phyloP scores from a whole-genome alignment of 345 rosid genomes.

The Boechera retrofracta region DNA sequence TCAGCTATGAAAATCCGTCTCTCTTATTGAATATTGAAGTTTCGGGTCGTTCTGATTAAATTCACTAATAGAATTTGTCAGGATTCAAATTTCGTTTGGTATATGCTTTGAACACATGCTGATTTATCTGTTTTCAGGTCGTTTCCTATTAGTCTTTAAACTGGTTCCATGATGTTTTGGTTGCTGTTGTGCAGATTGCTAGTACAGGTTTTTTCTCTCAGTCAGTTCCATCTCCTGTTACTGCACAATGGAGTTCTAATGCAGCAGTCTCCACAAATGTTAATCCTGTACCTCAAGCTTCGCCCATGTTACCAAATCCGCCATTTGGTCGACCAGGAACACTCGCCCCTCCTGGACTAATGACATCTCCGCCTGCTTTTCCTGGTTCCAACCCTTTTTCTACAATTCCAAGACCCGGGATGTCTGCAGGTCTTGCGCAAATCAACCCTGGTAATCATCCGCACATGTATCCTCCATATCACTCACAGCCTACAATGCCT shows the following conservation, averaged over 20 bases:
- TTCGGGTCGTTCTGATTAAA: background rate
- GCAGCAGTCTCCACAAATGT: conserved; percentile 41
- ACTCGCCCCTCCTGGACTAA: conserved; percentile 54
- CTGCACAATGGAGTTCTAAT: conserved; percentile 48
- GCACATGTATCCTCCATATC: conserved; percentile 64
- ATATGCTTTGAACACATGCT: background rate
- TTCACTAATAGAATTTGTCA: background rate
- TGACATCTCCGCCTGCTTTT: conserved; percentile 47
- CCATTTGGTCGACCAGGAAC: conserved; percentile 54
- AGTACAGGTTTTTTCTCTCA: conserved; percentile 50
- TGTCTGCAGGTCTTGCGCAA: conserved; percentile 49
- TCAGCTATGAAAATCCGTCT: background rate
- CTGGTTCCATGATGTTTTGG: conserved; percentile 51
- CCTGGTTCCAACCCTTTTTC: conserved; percentile 54
- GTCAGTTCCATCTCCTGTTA: conserved; percentile 48
- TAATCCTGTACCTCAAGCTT: conserved; percentile 46
- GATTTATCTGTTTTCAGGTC: conserved; percentile 16
- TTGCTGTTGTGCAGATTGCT: conserved; percentile 48
- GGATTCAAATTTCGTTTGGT: background rate
- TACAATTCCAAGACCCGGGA: conserved; percentile 51
- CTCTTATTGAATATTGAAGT: background rate
- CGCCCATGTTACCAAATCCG: conserved; percentile 43
- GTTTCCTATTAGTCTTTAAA: conserved; percentile 19
- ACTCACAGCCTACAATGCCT: conserved; percentile 64
- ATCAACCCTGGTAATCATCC: conserved; percentile 59